A percentile compares a stretch with the other conserved stretches of the same genome.
Conservation (phyloP, 768 basidiomycete species). For the Tylopilus balloui region DNA sequence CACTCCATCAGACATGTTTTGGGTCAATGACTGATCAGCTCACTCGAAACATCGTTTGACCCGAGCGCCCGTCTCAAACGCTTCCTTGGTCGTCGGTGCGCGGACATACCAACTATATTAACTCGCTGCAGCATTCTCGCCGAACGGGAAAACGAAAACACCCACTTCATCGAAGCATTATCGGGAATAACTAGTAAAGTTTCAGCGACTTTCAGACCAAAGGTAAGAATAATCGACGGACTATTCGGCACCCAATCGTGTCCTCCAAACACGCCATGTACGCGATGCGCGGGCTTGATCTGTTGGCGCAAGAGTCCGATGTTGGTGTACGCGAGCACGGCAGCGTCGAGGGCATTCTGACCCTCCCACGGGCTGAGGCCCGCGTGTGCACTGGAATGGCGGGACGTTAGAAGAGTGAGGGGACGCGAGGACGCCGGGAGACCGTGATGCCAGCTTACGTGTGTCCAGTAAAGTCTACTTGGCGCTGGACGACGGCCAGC, state of each 20-base stretch:
- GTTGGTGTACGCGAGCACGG: constrained; percentile 75
- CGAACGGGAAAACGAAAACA: background rate
- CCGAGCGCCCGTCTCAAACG: constrained; percentile 51
- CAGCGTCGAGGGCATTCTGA: constrained; percentile 78
- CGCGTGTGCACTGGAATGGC: constrained; percentile 60
- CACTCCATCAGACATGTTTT: background rate
- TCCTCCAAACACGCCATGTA: constrained; percentile 78
- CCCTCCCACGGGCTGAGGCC: constrained; percentile 86
- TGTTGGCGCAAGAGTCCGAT: constrained; percentile 81
- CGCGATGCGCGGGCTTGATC: constrained; percentile 66
- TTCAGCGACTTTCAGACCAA: background rate
- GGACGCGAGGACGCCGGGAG: background rate
- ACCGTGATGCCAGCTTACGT: constrained; percentile 46
- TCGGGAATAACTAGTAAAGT: constrained; percentile 68
- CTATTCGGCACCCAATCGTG: constrained; percentile 71
- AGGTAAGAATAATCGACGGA: constrained; percentile 30
- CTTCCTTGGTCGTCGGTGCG: constrained; percentile 61
- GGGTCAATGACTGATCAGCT: constrained; percentile 13
- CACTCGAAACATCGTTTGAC: constrained; percentile 71
- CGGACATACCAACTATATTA: constrained; percentile 66
- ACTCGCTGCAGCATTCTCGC: background rate
- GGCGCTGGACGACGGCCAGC: constrained; percentile 55
- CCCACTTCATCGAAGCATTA: constrained; percentile 66
- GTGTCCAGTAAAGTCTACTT: constrained; percentile 66
- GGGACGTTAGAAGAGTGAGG: background rate